Evolutionary conservation across 352 stramenopile genomes (phyloP), one percentile per base, ranked within the genome.

Genomic region (Globisporangium viniferum): DNA sequence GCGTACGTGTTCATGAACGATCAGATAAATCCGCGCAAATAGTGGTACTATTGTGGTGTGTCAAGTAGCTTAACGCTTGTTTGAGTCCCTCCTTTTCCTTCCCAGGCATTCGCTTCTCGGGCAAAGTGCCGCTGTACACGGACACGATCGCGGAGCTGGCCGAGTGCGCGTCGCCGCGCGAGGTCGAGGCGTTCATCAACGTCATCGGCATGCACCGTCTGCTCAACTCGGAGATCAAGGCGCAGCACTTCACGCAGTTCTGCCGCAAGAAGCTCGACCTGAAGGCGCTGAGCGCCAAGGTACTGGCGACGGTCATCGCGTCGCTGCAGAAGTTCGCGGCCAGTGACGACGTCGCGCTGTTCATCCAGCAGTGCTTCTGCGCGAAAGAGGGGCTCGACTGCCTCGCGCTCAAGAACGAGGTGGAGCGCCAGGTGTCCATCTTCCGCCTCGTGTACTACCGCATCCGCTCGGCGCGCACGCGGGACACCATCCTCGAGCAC

Each of bases 161-260:
- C 24, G 70, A 72, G 12, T 83, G 76, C 59, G 48, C 71, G 51
- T 78, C 77, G 12, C 61, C 69, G 3, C 61, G 67, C 33, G 83
- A 93, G 67, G 79, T 80, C 12, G 84, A 92, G 54, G 82, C 81
- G n/a, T 80, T 92, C 56, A 74, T 93, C 59, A 64, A 79, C 22
- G 74, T 82, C 27, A 81, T 91, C 36, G 60, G 78, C 62, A 44
- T 88, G 15, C 77, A 81, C 31, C 77, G 78, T 0, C 72, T 92
- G 61, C 64, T 94, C 31, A 91, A 89, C 57, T 88, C 84, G 35
- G 80, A 84, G 62, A 76, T 88, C 68, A 93, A 93, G 62, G 83
- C 86, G 14, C 79, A 89, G 64, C 86, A 93, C 70, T 92, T 92
- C 69, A 84, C 82, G 14, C 71, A 85, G 46, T 85, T 88, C 44